Conservation (phyloP, 371 early-diverging fungal species). For the Quaeritorhiza haematococci region DNA sequence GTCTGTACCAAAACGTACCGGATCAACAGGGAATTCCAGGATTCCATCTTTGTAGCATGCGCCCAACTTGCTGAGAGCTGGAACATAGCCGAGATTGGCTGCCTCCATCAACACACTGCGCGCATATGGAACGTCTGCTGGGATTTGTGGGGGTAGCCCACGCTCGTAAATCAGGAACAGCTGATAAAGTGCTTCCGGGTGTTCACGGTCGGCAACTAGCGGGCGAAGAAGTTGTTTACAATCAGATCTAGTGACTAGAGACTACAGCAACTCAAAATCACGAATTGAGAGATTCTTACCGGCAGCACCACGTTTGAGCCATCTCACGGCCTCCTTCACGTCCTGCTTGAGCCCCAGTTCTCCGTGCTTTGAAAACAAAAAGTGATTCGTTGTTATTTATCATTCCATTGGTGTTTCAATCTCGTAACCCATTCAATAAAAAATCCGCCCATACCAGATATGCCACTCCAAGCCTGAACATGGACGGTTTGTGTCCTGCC, state of each 20-base stretch:
- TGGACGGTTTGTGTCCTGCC: conserved; percentile 86
- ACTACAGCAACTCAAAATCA: neutral
- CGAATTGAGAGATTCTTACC: conserved; percentile 19
- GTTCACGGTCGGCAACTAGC: neutral
- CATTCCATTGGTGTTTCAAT: too few species aligned
- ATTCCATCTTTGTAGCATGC: conserved; percentile 91
- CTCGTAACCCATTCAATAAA: conserved; percentile 83
- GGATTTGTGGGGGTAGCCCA: conserved; percentile 74
- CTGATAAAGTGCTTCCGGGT: conserved; percentile 38
- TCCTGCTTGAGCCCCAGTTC: conserved; percentile 83
- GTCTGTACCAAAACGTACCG: conserved; percentile 91
- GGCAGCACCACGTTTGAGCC: conserved; percentile 29
- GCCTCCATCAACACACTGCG: conserved; percentile 86
- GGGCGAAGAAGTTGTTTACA: neutral
- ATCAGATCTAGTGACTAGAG: neutral
- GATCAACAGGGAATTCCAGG: conserved; percentile 81
- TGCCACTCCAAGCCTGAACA: conserved; percentile 91
- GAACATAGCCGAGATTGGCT: conserved; percentile 89
- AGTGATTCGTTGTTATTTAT: too few species aligned
- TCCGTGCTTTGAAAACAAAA: conserved; percentile 35
- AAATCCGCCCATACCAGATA: too few species aligned
- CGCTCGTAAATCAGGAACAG: neutral
- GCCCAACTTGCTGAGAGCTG: conserved; percentile 89
- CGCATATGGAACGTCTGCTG: too few species aligned
- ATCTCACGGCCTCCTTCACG: conserved; percentile 61